These are phyloP conservation scores for Cryptococcus floricola DNA, from an alignment of 1,284 basidiomycete genomes.

Conservation along the genomic window DNA sequence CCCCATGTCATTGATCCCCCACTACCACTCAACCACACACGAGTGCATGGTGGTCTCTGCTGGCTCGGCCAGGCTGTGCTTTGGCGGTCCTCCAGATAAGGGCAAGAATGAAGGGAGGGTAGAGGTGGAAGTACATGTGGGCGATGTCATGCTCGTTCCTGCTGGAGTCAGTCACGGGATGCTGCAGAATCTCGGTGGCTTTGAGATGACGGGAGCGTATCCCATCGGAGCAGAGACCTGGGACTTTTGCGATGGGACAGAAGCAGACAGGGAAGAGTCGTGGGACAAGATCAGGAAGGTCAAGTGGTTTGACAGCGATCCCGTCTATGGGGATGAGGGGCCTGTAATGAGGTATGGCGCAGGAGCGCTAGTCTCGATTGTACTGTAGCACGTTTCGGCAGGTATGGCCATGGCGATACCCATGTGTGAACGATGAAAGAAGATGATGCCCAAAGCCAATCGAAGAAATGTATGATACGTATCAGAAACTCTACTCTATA, in stretches of 20 bases:
- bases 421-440: too few relatives aligned
- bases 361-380: too few relatives aligned
- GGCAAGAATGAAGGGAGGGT: constrained; percentile 39
- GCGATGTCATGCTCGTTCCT: constrained; percentile 51
- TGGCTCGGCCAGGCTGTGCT: constrained; percentile 48
- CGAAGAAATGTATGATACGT: too few relatives aligned
- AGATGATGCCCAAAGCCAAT: too few relatives aligned
- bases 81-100: constrained; percentile 45
- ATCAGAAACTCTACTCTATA: too few relatives aligned
- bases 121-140: constrained; percentile 38
- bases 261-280: constrained; percentile 37
- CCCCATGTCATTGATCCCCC: constrained; percentile 50
- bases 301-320: constrained; percentile 50
- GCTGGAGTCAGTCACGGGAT: constrained; percentile 51
- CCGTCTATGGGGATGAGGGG: constrained; percentile 50
- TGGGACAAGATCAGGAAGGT: constrained; percentile 39
- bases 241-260: constrained; percentile 47
- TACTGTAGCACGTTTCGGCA: too few relatives aligned
- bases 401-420: too few relatives aligned
- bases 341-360: constrained; percentile 16
- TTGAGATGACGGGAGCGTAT: constrained; percentile 53
- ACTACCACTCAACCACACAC: constrained; percentile 53
- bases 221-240: constrained; percentile 42
- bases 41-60: constrained; percentile 48
- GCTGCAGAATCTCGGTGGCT: constrained; percentile 43